Evolutionary conservation across 345 rosid species (phyloP).

Genomic region (Populus nigra): DNA sequence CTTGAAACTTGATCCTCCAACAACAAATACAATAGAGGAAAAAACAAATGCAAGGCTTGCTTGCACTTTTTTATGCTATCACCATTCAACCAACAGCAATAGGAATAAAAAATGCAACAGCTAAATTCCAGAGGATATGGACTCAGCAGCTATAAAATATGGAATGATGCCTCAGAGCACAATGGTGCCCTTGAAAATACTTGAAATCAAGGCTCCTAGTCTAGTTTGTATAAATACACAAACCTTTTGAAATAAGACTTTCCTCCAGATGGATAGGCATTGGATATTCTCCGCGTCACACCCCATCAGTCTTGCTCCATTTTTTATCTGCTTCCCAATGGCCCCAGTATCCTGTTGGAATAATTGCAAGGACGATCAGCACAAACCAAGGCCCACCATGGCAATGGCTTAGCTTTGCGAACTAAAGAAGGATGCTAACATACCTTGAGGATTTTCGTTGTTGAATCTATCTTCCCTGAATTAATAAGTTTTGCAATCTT

Average conservation of each 20-base stretch:
- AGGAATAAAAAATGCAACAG: neutral
- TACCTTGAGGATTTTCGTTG: conserved; percentile 97
- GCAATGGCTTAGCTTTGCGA: conserved; percentile 7
- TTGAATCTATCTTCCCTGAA: conserved; percentile 90
- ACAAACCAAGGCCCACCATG: conserved; percentile 16
- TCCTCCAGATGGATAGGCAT: conserved; percentile 97
- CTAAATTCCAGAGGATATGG: neutral
- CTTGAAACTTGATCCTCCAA: neutral
- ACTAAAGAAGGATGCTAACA: conserved; percentile 2
- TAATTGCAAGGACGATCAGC: neutral
- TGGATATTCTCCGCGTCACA: conserved; percentile 84
- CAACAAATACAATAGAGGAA: neutral
- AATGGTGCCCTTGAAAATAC: neutral
- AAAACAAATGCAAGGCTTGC: neutral
- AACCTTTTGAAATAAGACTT: conserved; percentile 12
- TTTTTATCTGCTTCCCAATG: conserved; percentile 83
- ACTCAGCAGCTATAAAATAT: neutral
- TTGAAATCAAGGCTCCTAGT: neutral
- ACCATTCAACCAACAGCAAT: neutral
- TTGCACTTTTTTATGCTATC: neutral
- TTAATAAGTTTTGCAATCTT: conserved; percentile 89
- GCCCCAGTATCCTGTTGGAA: conserved; percentile 64
- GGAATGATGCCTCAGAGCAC: conserved; percentile 2
- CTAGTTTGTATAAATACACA: neutral
- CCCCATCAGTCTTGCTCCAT: conserved; percentile 94